Evolutionary conservation across 805 yeast genomes (phyloP), one percentile per base, ranked within the genome.

Genomic region (Wickerhamomyces sydowiorum): DNA sequence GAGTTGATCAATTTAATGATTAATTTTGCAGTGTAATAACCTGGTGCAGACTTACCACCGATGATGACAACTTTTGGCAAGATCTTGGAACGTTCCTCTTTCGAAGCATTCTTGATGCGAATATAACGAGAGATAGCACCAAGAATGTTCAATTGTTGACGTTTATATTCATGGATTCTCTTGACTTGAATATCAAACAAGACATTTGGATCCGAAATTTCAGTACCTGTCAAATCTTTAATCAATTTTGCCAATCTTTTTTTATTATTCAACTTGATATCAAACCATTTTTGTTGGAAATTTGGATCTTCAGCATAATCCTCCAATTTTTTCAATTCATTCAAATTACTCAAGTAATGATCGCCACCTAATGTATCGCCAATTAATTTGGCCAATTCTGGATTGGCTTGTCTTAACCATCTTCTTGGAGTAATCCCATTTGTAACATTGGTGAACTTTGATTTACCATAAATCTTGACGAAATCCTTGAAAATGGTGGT

Each of bases 31-130:
- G 89, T 86, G 68, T 86, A 89, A 64, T 89, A 89, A 50, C 97
- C 97, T n/a, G 97, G 97, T 10, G 97, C 97, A 45, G 95, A 85
- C 66, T 90, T 89, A 60, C 97, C 97, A 51, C 97, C 97, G 63
- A 90, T 80, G 46, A 89, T 76, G 34, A 80, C 75, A 43, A 86
- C 93, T 59, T 83, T 86, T 45, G 96, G 82, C 61, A 74, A 79
- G 56, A 77, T 75, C 48, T 62, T 54, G 36, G 72, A 69, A 56
- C 84, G 71, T 64, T 87, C 83, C 42, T 75, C 76, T 9, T 74
- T 68, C 28, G 86, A 65, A 49, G 86, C 69, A 37, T 75, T 69
- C 67, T 88, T 88, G 64, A 89, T 81, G 49, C 75, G 72, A 48
- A 90, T 66, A 62, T 90, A 89, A 55, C 96, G 73, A 70, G 82